A percentile compares a stretch with the other conserved stretches of the same genome.
phyloP scores from a whole-genome alignment of 352 stramenopile species.

The Globisporangium irregulare region DNA sequence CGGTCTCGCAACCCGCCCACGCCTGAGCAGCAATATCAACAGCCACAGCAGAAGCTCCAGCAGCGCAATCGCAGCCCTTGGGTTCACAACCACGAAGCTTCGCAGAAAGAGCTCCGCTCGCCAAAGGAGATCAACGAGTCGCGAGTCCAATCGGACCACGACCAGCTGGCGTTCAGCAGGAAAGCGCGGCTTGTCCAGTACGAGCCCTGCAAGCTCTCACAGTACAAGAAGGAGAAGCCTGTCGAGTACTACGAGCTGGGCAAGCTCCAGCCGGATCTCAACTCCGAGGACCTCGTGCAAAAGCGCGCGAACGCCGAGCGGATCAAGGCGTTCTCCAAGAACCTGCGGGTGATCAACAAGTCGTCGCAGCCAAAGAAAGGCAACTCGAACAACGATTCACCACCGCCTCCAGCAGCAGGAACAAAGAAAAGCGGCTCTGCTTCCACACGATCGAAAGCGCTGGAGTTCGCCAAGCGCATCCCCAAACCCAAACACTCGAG shows the following conservation, averaged over 20 bases:
- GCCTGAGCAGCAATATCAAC: background rate
- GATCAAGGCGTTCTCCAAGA: conserved; percentile 85
- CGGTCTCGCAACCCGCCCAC: background rate
- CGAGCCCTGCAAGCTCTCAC: conserved; percentile 77
- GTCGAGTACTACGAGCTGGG: conserved; percentile 84
- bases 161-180: conserved; percentile 77
- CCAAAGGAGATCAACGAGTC: conserved; percentile 60
- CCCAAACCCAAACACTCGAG: conserved; percentile 54
- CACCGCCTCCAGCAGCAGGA: background rate
- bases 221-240: conserved; percentile 88
- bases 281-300: conserved; percentile 71
- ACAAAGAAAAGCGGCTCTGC: conserved; percentile 32
- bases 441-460: conserved; percentile 66
- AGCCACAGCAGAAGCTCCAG: conserved; percentile 5
- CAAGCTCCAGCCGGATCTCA: conserved; percentile 87
- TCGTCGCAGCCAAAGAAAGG: conserved; percentile 33
- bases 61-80: conserved; percentile 11
- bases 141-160: conserved; percentile 49
- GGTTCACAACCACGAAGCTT: background rate
- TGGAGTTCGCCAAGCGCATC: conserved; percentile 80
- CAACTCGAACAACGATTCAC: conserved; percentile 22
- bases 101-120: conserved; percentile 35
- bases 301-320: conserved; percentile 77
- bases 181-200: conserved; percentile 75
- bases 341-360: conserved; percentile 77